These are phyloP conservation scores for Penicillium cosmopolitanum DNA, from an alignment of 495 filamentous ascomycete genomes.

Conservation along the genomic window DNA sequence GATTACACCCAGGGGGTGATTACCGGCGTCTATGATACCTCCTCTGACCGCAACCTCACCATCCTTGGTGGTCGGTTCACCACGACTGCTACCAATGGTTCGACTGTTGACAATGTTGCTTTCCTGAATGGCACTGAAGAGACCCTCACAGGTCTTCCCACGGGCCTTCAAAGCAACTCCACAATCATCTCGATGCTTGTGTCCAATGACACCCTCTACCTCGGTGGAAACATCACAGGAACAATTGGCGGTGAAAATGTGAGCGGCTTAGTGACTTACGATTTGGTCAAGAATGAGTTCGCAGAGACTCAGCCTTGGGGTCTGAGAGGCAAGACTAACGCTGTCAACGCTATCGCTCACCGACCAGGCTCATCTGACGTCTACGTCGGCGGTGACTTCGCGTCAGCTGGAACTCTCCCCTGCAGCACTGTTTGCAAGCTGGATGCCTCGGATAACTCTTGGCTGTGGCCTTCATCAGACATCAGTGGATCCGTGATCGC, in stretches of 20 bases:
- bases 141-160: conserved; percentile 69
- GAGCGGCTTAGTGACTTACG: conserved; percentile 78
- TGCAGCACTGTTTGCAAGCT: conserved; percentile 84
- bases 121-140: conserved; percentile 69
- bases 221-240: conserved; percentile 79
- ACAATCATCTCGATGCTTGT: conserved; percentile 73
- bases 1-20: conserved; percentile 65
- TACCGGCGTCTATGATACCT: conserved; percentile 75
- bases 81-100: conserved; percentile 68
- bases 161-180: conserved; percentile 69
- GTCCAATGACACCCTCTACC: conserved; percentile 71
- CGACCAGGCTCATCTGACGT: conserved; percentile 70
- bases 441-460: conserved; percentile 66
- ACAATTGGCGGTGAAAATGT: conserved; percentile 62
- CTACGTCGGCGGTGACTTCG: conserved; percentile 85
- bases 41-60: conserved; percentile 74
- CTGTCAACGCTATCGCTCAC: conserved; percentile 73
- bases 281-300: conserved; percentile 65
- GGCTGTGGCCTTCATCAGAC: conserved; percentile 73
- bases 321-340: conserved; percentile 66
- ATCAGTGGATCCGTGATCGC: conserved; percentile 69
- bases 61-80: conserved; percentile 88
- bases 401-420: conserved; percentile 76
- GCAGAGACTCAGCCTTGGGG: conserved; percentile 67
- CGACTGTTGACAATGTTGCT: conserved; percentile 73